Evolutionary conservation across 179 eudicot genomes (phyloP).

Genomic region (Silene noctiflora): DNA sequence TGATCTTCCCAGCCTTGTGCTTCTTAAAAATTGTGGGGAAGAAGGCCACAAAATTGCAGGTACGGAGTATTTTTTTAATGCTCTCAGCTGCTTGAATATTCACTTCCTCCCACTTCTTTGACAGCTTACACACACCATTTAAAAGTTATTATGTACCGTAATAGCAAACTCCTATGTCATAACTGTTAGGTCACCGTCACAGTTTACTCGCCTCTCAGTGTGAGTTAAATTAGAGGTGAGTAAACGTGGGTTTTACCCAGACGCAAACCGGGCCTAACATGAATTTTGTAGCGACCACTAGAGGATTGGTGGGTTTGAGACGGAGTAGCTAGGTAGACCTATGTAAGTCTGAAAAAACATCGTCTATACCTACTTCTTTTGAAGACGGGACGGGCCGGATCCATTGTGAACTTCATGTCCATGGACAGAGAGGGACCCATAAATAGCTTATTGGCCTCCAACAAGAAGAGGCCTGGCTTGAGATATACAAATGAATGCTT

Average conservation of each 20-base stretch:
- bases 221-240: neutral
- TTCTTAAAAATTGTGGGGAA: slow-evolving; percentile 54
- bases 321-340: neutral
- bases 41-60: slow-evolving; percentile 67
- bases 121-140: neutral
- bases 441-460: no score
- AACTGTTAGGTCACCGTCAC: neutral
- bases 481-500: no score
- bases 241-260: neutral
- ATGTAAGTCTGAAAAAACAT: no score
- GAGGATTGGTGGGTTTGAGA: neutral
- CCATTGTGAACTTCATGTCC: no score
- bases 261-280: neutral
- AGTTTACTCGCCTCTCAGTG: neutral
- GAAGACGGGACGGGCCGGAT: no score
- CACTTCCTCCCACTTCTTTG: neutral
- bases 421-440: no score
- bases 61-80: slow-evolving; percentile 19
- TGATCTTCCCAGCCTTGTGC: slow-evolving; percentile 70
- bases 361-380: no score
- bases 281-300: neutral
- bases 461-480: no score
- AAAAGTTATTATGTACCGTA: neutral
- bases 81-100: neutral
- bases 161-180: neutral